Percentiles rank a stretch among this genome's conserved stretches.
phyloP scores from a whole-genome alignment of 345 rosid species.

The Gossypium raimondii region DNA sequence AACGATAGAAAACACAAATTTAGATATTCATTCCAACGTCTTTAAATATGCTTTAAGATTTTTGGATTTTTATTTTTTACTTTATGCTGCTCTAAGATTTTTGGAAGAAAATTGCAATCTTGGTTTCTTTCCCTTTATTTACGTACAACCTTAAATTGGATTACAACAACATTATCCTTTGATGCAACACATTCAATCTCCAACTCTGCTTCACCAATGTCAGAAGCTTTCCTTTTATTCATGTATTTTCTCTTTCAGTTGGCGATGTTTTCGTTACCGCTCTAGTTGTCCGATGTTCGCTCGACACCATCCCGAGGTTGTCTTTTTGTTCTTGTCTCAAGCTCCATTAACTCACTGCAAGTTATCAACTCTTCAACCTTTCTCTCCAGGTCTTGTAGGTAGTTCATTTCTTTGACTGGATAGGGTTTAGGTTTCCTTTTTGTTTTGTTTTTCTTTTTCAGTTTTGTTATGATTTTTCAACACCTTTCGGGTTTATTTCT shows the following conservation, averaged over 20 bases:
- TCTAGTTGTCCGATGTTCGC: conserved; percentile 55
- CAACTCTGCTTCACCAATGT: conserved; percentile 27
- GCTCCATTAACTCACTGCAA: conserved; percentile 31
- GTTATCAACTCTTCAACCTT: conserved; percentile 67
- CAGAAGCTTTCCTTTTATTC: conserved; percentile 59
- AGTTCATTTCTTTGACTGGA: too few relatives aligned
- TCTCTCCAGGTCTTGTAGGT: conserved; percentile 61
- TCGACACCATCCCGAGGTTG: conserved; percentile 48
- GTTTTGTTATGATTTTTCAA: too few relatives aligned
- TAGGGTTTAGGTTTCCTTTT: too few relatives aligned
- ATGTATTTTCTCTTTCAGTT: conserved; percentile 21
- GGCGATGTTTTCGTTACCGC: conserved; percentile 18
- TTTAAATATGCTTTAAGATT: too few relatives aligned
- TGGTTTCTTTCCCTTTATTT: too few relatives aligned
- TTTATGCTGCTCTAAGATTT: too few relatives aligned
- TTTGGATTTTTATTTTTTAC: too few relatives aligned
- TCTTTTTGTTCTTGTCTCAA: conserved; percentile 37
- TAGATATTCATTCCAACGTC: too few relatives aligned
- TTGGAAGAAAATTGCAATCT: too few relatives aligned
- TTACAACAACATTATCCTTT: conserved; percentile 46
- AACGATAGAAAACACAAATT: too few relatives aligned
- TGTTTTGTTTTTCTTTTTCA: too few relatives aligned
- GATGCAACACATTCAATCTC: conserved; percentile 32
- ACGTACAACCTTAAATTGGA: conserved; percentile 34
- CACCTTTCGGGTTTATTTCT: too few relatives aligned